Evolutionary conservation across 1,284 basidiomycete genomes (phyloP), one percentile per base, ranked within the genome.

Genomic region (Mycocalia duriaeana): DNA sequence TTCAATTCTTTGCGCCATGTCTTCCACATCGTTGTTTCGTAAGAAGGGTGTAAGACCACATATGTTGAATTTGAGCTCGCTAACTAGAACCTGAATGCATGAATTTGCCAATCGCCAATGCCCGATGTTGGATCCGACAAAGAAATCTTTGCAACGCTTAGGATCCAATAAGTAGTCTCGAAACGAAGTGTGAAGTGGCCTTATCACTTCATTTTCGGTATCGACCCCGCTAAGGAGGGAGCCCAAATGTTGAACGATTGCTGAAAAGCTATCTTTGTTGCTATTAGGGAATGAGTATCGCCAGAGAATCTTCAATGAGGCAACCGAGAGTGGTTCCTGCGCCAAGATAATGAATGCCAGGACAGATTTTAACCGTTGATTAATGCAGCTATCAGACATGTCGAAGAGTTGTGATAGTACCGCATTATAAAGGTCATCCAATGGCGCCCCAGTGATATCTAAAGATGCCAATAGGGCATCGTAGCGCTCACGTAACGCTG

Each of bases 61-160:
- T 13, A 67, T 65, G 46, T 67, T 66, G 54, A 67, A 67, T 40
- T 45, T 36, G 5, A 67, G 59, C 13, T 34, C 13, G 2, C 16
- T 34, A 13, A 13, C 16, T 16, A 34, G 11, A 11, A 34, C 11
- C 16, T 11, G 13, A 34, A 34, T 11, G 16, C 13, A 34, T 13
- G 13, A 34, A 4, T 16, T 13, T 16, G 16, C 13, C 16, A 34
- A 16, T 4, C 28, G 28, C 28, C 28, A 34, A 16, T 34, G 28
- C 13, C 11, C 11, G 5, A 48, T 35, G 9, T 8, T 14, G 5
- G 13, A 13, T 14, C 40, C 25, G 26, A 49, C 38, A 26, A 16
- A 25, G 25, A 43, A 46, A 2, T 19, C 13, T 6, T 34, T 24
- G 40, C 46, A 44, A 22, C 44, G 39, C 18, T 42, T 20, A 5